A percentile compares a stretch with the other conserved stretches of the same genome.
These are phyloP conservation scores for Candida maesae DNA, from an alignment of 805 yeast genomes.

Conservation along the genomic window DNA sequence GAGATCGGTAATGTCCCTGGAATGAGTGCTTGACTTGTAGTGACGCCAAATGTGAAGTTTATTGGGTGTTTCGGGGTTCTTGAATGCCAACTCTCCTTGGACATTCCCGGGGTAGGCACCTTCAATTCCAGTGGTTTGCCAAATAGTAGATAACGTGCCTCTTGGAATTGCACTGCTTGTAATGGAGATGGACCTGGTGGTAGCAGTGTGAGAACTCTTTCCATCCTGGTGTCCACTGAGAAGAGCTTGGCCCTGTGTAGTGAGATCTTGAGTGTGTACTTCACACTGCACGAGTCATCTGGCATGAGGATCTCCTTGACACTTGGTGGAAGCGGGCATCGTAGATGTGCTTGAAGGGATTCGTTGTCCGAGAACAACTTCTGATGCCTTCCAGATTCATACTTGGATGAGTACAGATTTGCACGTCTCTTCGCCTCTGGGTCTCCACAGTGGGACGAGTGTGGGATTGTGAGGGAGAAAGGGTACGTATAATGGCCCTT, in stretches of 20 bases:
- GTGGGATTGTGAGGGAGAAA: slow-evolving; percentile 29
- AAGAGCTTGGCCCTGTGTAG: slow-evolving; percentile 13
- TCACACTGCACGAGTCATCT: neutral
- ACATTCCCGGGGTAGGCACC: slow-evolving; percentile 2
- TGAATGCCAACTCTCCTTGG: slow-evolving; percentile 1
- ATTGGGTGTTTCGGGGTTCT: neutral
- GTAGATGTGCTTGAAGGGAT: neutral
- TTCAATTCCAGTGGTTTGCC: neutral
- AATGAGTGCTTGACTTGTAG: slow-evolving; percentile 9
- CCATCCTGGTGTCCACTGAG: slow-evolving; percentile 10
- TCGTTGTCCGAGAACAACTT: neutral
- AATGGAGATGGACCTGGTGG: slow-evolving; percentile 11
- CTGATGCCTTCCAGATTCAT: slow-evolving; percentile 12
- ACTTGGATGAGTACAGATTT: slow-evolving; percentile 13
- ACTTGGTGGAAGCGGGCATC: slow-evolving; percentile 7
- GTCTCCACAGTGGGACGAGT: slow-evolving; percentile 32
- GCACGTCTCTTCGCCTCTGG: slow-evolving; percentile 10
- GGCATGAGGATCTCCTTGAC: neutral
- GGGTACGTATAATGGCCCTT: slow-evolving; percentile 51
- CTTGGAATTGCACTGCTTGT: slow-evolving; percentile 3
- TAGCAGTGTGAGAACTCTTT: slow-evolving; percentile 2
- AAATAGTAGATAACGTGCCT: slow-evolving; percentile 7
- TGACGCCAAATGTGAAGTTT: slow-evolving; percentile 4
- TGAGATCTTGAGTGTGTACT: slow-evolving; percentile 11
- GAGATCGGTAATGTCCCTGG: slow-evolving; percentile 12